Percentiles rank a stretch among this genome's conserved stretches.
Evolutionary conservation across 2,329 filamentous ascomycete genomes (phyloP).

Genomic region (Hymenoscyphus occultus): DNA sequence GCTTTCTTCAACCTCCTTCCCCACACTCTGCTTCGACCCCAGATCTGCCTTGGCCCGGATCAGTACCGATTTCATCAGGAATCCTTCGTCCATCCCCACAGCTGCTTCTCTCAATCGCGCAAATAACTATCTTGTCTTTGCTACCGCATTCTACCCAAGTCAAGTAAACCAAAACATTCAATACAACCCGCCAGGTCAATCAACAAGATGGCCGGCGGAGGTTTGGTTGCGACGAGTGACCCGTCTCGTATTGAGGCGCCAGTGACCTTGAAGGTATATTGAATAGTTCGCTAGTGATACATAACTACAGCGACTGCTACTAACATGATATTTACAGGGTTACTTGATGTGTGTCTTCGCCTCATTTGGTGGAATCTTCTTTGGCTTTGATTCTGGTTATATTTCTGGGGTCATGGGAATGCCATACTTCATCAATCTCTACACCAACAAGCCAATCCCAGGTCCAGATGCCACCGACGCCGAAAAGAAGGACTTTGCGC

Average conservation of each 20-base stretch:
- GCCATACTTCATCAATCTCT: slow-evolving; percentile 40
- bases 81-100: background rate
- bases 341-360: slow-evolving; percentile 69
- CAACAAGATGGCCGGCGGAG: slow-evolving; percentile 4
- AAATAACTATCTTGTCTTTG: background rate
- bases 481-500: slow-evolving; percentile 25
- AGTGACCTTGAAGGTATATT: slow-evolving; percentile 53
- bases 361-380: slow-evolving; percentile 57
- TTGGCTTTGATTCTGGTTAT: slow-evolving; percentile 74
- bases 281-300: too few relatives aligned
- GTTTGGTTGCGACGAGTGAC: slow-evolving; percentile 47
- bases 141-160: background rate
- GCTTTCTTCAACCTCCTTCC: background rate
- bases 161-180: background rate
- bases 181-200: background rate
- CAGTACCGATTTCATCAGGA: background rate
- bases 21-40: background rate
- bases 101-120: background rate
- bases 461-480: slow-evolving; percentile 16
- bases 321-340: slow-evolving; percentile 38
- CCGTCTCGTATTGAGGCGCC: slow-evolving; percentile 68
- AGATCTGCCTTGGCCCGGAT: background rate
- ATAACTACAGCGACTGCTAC: background rate
- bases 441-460: slow-evolving; percentile 26
- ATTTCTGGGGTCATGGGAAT: slow-evolving; percentile 58